Percentiles rank a stretch among this genome's conserved stretches.
These are phyloP conservation scores for Xylaria curta DNA, from an alignment of 495 filamentous ascomycete genomes.

Conservation along the genomic window DNA sequence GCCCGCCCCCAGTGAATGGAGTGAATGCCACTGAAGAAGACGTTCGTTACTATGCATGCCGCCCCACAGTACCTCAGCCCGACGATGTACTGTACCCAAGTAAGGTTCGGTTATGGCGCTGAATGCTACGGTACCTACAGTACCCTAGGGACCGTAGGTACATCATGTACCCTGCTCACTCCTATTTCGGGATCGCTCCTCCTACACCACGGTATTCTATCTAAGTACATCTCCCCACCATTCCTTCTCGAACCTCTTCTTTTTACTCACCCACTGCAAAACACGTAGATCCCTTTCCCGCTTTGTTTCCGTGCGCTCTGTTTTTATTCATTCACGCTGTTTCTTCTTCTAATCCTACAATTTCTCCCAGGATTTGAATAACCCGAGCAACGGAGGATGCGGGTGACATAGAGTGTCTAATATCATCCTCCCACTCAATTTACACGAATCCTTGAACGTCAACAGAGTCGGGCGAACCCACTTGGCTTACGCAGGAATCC, in stretches of 20 bases:
- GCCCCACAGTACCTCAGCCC: background rate
- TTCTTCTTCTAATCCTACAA: background rate
- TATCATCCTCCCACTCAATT: slow-evolving; percentile 1
- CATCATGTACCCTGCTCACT: slow-evolving; percentile 14
- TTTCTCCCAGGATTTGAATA: background rate
- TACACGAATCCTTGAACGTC: slow-evolving; percentile 4
- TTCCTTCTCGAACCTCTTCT: slow-evolving; percentile 21
- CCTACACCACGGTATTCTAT: slow-evolving; percentile 1
- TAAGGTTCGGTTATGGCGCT: background rate
- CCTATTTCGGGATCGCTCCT: slow-evolving; percentile 19
- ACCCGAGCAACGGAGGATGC: slow-evolving; percentile 1
- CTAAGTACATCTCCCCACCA: slow-evolving; percentile 13
- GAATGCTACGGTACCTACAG: background rate
- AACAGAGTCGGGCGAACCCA: slow-evolving; percentile 7
- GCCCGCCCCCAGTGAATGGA: slow-evolving; percentile 7
- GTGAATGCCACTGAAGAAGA: slow-evolving; percentile 8
- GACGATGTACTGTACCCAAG: background rate
- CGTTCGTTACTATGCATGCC: background rate
- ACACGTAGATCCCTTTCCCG: slow-evolving; percentile 21
- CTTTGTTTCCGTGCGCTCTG: slow-evolving; percentile 10
- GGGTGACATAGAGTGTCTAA: background rate
- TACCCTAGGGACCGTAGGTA: background rate
- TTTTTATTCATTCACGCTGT: slow-evolving; percentile 3
- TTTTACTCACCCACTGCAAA: slow-evolving; percentile 12
- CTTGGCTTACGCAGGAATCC: slow-evolving; percentile 19